Base-by-base conservation (phyloP, 106 monocot species). In the Triglochin maritima region DNA sequence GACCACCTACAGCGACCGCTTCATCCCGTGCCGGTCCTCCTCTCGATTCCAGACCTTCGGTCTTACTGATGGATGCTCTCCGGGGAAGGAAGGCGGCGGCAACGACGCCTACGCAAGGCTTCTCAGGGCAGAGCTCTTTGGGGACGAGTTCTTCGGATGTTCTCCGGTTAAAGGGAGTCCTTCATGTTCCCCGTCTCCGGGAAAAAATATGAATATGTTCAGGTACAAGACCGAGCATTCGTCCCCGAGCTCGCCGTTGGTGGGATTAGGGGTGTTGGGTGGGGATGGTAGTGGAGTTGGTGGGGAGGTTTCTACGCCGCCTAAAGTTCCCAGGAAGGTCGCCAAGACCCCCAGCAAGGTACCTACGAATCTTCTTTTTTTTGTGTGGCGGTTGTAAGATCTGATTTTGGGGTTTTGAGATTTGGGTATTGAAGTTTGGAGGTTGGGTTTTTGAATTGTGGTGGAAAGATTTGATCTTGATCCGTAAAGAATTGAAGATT, bases 221-320 rank as follows among this genome's bases (percentile, higher is more conserved):
- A 72, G 96, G 57, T 96, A 81, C 75, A 96, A 96, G 85, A 86
- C 78, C 55, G 96, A 91, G 16, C 90, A 91, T 78, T 81, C 85
- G 1, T 49, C 81, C 10, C 95, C 90, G 6, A 79, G 59, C 62
- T 98, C 91, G 50, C 88, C 88, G 5, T 79, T 96, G 63, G 5
- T 46, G 29, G 29, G 29, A 29, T 29, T 29, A 29, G 70, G 55
- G 42, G 56, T 45, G 0, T 14, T 42, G 6, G 7, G n/a, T 5
- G 67, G 60, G 3, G 29, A 4, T 48, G 67, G 62, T 2, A 43
- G 50, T 4, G 50, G 60, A 13, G 53, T 46, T 8, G 16, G 57
- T 46, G 66, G 68, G 1, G 75, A 75, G 60, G 75, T 68, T n/a
- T 75, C 75, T 6, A 75, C 69, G 51, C 69, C 76, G 41, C 76